Percentiles rank a stretch among this genome's conserved stretches.
Conservation (phyloP, 2,329 filamentous ascomycete genomes). For the Fusarium miscanthi region DNA sequence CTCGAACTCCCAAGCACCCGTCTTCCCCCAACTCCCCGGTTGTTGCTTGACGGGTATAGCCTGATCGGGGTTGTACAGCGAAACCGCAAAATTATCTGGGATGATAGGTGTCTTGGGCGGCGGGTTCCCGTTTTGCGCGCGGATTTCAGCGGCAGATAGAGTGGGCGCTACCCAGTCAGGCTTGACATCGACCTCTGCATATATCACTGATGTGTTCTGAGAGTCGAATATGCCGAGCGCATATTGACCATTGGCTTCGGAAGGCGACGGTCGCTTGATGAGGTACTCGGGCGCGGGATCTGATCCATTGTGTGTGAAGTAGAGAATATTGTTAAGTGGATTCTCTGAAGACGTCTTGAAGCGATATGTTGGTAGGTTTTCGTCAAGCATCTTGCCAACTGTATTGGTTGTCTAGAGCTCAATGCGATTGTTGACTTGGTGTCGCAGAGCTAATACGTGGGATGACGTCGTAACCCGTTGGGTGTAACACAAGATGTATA, state of each 20-base stretch:
- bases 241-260: conserved; percentile 83
- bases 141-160: conserved; percentile 82
- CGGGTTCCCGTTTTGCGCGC: conserved; percentile 71
- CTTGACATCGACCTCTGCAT: conserved; percentile 84
- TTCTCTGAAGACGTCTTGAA: conserved; percentile 64
- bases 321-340: conserved; percentile 66
- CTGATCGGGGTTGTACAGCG: conserved; percentile 95
- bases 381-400: conserved; percentile 79
- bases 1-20: conserved; percentile 89
- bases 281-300: conserved; percentile 84
- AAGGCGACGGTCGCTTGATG: conserved; percentile 77
- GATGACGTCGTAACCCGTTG: conserved; percentile 23
- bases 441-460: conserved; percentile 11
- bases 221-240: conserved; percentile 87
- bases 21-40: conserved; percentile 81
- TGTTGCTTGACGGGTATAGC: conserved; percentile 77
- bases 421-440: conserved; percentile 11
- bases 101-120: conserved; percentile 74
- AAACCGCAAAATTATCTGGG: conserved; percentile 82
- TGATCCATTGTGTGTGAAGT: conserved; percentile 77
- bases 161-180: conserved; percentile 89
- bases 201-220: conserved; percentile 82
- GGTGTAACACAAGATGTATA: not conserved
- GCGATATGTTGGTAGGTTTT: conserved; percentile 84
- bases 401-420: not conserved